Evolutionary conservation across 1,284 basidiomycete species (phyloP).

Genomic region (Cystobasidium slooffiae): DNA sequence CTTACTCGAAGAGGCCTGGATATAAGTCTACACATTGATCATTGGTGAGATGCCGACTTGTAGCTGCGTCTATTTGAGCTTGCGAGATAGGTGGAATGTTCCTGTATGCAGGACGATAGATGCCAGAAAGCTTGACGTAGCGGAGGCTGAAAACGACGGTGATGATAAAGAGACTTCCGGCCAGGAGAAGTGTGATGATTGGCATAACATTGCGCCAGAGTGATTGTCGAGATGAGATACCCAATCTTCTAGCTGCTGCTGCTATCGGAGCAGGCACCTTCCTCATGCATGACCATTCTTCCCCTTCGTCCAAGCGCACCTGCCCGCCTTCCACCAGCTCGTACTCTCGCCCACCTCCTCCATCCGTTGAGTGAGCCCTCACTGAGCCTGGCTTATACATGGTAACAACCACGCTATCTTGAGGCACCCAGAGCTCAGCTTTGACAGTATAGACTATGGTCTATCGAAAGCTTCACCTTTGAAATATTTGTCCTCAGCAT

Average conservation of each 20-base stretch:
- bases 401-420: neutral
- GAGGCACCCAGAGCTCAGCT: no score
- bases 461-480: no score
- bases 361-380: neutral
- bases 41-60: conserved; percentile 49
- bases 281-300: conserved; percentile 11
- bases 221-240: conserved; percentile 10
- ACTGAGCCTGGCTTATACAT: conserved; percentile 2
- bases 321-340: conserved; percentile 15
- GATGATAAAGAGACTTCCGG: conserved; percentile 29
- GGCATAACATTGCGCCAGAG: conserved; percentile 32
- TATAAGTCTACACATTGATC: conserved; percentile 53
- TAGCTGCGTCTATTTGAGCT: conserved; percentile 32
- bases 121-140: conserved; percentile 37
- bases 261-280: conserved; percentile 6
- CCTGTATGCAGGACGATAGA: conserved; percentile 30
- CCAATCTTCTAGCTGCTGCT: conserved; percentile 1
- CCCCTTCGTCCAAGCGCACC: neutral
- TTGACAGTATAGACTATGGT: no score
- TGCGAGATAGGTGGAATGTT: conserved; percentile 28
- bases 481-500: no score
- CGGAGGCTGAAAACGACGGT: neutral
- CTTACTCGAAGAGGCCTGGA: conserved; percentile 53
- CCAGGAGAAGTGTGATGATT: conserved; percentile 10
- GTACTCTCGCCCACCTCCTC: conserved; percentile 20